Percentiles rank a stretch among this genome's conserved stretches.
Conservation (phyloP, 2,329 filamentous ascomycete genomes). For the Calonectria naviculata region DNA sequence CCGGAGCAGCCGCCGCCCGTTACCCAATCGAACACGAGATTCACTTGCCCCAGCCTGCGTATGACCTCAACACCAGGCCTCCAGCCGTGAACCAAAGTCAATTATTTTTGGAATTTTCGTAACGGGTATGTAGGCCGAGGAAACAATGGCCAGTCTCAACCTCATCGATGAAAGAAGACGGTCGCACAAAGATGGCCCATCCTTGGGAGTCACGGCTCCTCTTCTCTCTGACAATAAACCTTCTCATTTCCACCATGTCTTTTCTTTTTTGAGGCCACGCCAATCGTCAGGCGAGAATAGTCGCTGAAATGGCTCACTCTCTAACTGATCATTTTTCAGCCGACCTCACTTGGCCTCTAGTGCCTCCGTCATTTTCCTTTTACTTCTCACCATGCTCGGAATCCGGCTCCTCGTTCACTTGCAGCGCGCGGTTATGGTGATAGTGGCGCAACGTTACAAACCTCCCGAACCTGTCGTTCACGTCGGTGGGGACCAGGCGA, state of each 20-base stretch:
- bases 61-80: conserved; percentile 7
- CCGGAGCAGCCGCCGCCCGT: not conserved
- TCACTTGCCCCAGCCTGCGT: not conserved
- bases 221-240: not conserved
- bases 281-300: conserved; percentile 30
- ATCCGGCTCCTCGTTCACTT: not conserved
- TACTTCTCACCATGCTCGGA: not conserved
- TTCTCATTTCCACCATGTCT: not conserved
- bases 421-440: not conserved
- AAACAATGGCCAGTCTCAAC: not conserved
- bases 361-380: not conserved
- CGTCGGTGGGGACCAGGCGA: conserved; percentile 5
- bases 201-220: not conserved
- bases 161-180: not conserved
- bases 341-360: not conserved
- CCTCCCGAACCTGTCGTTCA: conserved; percentile 8
- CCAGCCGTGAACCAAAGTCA: not conserved
- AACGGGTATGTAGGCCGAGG: not conserved
- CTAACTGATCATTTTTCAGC: not conserved
- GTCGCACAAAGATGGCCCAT: not conserved
- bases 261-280: conserved; percentile 6
- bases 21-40: conserved; percentile 8
- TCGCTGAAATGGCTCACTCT: conserved; percentile 26
- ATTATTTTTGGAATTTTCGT: not conserved
- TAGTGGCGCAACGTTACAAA: not conserved